Evolutionary conservation across 768 basidiomycete genomes (phyloP), one percentile per base, ranked within the genome.

Genomic region (Kwoniella newhampshirensis): DNA sequence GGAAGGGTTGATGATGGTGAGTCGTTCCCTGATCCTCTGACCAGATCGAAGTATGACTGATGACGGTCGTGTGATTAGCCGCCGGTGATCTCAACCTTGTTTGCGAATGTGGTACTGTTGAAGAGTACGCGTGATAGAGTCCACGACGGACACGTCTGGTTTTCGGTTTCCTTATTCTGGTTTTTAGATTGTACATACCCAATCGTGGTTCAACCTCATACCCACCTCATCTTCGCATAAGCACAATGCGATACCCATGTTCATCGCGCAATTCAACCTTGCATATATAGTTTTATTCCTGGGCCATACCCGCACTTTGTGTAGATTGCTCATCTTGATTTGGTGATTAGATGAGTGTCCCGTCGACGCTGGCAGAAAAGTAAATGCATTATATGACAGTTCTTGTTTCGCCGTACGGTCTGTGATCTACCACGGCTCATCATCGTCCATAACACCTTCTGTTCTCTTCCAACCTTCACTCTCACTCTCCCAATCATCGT

Each of bases 1-100:
- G 87, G 89, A 4, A 82, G 94, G 44, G 83, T 99, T 49, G 93
- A 97, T 70, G 94, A 97, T 80, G 88, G 91, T 92, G 74, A 71
- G 86, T 77, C 41, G 8, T 11, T 43, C 28, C 18, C 15, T 36
- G 12, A 27, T 61, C 18, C 13, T 32, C 30, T 45, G 13, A 5
- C 36, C 41, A 36, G 8, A 43, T 9, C 6, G 17, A 35, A 21
- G 17, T 53, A n/a, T 27, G 20, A 5, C 6, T 13, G 25, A 3
- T 3, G 11, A 7, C 27, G 3, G 42, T 41, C 5, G 28, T 28
- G 15, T 45, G 45, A 26, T 17, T 54, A 93, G 91, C 91, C 9
- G 93, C 88, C 70, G 94, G 94, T 41, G 94, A 99, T 77, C 78
- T 89, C 56, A 91, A 97, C 75, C 82, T 98, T 26, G 81, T 78